Percentiles rank a stretch among this genome's conserved stretches.
These are phyloP conservation scores for Zygosaccharomyces pseudobailii DNA, from an alignment of 1,139 yeast species.

Conservation along the genomic window DNA sequence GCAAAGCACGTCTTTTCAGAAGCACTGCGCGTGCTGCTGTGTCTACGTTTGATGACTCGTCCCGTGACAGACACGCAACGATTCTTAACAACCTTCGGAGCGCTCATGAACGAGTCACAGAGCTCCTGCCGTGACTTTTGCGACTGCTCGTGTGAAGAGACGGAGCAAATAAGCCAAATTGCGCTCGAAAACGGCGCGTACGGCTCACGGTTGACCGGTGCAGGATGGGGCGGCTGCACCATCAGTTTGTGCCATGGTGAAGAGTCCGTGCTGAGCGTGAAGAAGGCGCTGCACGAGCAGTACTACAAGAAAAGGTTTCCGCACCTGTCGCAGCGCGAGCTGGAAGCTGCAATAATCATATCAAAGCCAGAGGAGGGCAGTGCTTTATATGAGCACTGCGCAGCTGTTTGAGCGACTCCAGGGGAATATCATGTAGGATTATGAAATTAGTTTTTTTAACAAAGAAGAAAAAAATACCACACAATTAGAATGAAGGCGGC, in stretches of 20 bases:
- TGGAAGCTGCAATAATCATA: conserved; percentile 51
- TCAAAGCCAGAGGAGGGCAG: conserved; percentile 60
- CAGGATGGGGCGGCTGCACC: conserved; percentile 78
- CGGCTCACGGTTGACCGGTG: conserved; percentile 72
- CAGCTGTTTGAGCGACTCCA: neutral
- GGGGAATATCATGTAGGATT: too few species aligned
- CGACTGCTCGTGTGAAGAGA: conserved; percentile 53
- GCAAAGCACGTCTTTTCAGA: conserved; percentile 64
- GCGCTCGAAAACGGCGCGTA: conserved; percentile 54
- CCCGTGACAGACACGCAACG: conserved; percentile 18
- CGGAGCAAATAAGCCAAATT: conserved; percentile 49
- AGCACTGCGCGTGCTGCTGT: conserved; percentile 53
- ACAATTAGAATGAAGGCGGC: too few species aligned
- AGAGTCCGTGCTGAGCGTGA: conserved; percentile 44
- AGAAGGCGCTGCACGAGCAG: conserved; percentile 43
- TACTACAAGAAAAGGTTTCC: conserved; percentile 52
- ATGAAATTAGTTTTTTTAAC: too few species aligned
- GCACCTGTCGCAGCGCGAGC: conserved; percentile 40
- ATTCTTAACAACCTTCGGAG: conserved; percentile 45
- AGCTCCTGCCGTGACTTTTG: conserved; percentile 45
- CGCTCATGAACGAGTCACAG: conserved; percentile 58
- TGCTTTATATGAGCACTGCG: conserved; percentile 36
- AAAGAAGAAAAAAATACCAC: too few species aligned
- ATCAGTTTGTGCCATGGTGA: conserved; percentile 52
- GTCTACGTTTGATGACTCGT: conserved; percentile 40